Conservation (phyloP, 345 rosid species). For the Salix suchowensis region DNA sequence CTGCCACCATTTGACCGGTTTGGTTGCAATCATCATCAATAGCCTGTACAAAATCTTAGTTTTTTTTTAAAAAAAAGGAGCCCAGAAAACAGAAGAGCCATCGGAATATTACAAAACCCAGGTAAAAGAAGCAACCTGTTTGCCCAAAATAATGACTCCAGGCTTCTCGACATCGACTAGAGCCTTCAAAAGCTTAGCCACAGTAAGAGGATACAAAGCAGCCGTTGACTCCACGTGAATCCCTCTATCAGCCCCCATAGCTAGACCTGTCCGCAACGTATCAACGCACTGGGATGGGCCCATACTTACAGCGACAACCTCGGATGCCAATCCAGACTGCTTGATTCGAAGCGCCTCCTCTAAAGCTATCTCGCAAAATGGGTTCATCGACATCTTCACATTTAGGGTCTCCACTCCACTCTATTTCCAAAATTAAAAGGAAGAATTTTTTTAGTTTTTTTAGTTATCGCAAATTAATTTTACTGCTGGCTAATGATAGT, state of each 20-base stretch:
- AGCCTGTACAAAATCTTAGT: slow-evolving; percentile 44
- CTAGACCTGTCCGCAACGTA: slow-evolving; percentile 85
- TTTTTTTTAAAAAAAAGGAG: not conserved
- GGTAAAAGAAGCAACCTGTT: slow-evolving; percentile 45
- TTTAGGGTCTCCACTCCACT: slow-evolving; percentile 86
- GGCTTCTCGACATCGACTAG: slow-evolving; percentile 78
- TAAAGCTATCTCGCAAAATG: slow-evolving; percentile 88
- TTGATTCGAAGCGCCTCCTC: slow-evolving; percentile 86
- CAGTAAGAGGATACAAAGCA: slow-evolving; percentile 54
- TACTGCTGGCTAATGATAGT: not conserved
- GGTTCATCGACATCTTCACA: slow-evolving; percentile 98
- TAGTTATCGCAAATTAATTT: not conserved
- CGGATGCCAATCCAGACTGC: slow-evolving; percentile 78
- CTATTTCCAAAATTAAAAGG: slow-evolving; percentile 26
- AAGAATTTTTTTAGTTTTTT: too few species aligned
- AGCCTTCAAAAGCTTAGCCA: slow-evolving; percentile 75
- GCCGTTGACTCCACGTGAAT: slow-evolving; percentile 58
- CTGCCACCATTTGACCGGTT: slow-evolving; percentile 98
- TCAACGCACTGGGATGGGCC: slow-evolving; percentile 72
- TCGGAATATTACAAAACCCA: not conserved
- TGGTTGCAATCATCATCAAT: slow-evolving; percentile 97
- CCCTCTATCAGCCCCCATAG: slow-evolving; percentile 95
- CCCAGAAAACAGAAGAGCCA: not conserved
- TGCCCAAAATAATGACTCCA: slow-evolving; percentile 69
- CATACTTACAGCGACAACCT: slow-evolving; percentile 73